Conservation (phyloP, 2,329 filamentous ascomycete species). For the Curvularia verruculosa region DNA sequence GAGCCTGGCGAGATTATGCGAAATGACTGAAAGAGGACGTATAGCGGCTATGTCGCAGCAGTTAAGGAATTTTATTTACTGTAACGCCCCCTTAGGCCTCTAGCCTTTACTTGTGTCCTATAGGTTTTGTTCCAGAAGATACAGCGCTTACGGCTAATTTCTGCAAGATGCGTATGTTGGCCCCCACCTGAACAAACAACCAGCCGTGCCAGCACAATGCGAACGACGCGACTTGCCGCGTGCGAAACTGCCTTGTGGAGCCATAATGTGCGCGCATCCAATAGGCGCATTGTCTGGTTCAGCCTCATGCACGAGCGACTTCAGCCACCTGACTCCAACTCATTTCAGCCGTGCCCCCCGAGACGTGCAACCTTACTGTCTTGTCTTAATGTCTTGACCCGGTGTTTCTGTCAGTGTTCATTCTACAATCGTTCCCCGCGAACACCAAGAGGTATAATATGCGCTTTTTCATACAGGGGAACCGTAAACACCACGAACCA, state of each 20-base stretch:
- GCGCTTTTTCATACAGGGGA: not conserved
- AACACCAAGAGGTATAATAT: not conserved
- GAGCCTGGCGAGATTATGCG: not conserved
- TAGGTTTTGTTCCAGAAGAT: not conserved
- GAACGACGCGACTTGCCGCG: constrained; percentile 18
- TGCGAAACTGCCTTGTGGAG: constrained; percentile 9
- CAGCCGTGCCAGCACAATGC: constrained; percentile 1
- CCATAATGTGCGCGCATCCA: constrained; percentile 5
- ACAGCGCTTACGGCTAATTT: not conserved
- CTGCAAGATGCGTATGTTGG: not conserved
- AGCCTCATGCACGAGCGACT: constrained; percentile 15
- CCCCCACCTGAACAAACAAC: not conserved
- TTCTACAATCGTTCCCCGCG: too few species aligned
- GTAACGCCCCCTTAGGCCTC: not conserved
- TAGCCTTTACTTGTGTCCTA: not conserved
- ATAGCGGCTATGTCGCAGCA: not conserved
- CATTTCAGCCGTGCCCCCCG: constrained; percentile 18
- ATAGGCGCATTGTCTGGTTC: constrained; percentile 18
- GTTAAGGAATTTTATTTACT: not conserved
- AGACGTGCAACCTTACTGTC: constrained; percentile 15
- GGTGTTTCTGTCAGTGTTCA: not conserved
- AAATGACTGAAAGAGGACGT: not conserved
- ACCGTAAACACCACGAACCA: not conserved
- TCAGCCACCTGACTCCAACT: constrained; percentile 25
- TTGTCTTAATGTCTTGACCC: not conserved